These are phyloP conservation scores for Phaeosphaeria sp. DNA, from an alignment of 2,329 filamentous ascomycete genomes.

Conservation along the genomic window DNA sequence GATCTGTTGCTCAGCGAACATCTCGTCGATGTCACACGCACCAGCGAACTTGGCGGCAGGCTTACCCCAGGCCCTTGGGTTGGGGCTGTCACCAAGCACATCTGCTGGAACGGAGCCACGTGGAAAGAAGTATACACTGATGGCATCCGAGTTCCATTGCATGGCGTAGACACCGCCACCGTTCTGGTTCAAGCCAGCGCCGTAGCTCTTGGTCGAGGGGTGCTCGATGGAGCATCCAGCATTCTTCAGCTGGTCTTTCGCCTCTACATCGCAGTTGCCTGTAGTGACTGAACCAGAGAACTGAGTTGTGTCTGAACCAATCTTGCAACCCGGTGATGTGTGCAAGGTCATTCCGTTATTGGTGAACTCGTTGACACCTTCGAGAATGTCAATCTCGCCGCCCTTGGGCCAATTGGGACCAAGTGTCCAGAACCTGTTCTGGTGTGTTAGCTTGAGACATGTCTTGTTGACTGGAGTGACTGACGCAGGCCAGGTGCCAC, in stretches of 20 bases:
- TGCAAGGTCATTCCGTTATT: conserved; percentile 57
- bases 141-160: conserved; percentile 72
- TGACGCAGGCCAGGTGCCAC: conserved; percentile 60
- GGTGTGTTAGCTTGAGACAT: conserved; percentile 13
- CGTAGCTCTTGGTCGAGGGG: conserved; percentile 53
- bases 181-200: conserved; percentile 60
- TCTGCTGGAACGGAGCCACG: conserved; percentile 71
- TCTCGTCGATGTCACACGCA: conserved; percentile 71
- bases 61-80: conserved; percentile 72
- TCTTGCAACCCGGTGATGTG: conserved; percentile 53
- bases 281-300: conserved; percentile 59
- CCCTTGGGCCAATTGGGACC: conserved; percentile 41
- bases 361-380: conserved; percentile 53
- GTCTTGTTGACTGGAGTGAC: conserved; percentile 2
- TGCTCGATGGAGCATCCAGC: conserved; percentile 54
- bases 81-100: conserved; percentile 64
- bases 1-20: conserved; percentile 77
- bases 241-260: conserved; percentile 48
- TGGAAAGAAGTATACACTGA: conserved; percentile 84
- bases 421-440: conserved; percentile 39
- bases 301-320: conserved; percentile 45
- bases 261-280: conserved; percentile 57
- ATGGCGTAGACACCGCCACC: conserved; percentile 56
- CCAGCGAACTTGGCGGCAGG: conserved; percentile 74
- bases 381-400: conserved; percentile 60